phyloP scores from a whole-genome alignment of 257 asterid species.

The Penstemon newberryi region DNA sequence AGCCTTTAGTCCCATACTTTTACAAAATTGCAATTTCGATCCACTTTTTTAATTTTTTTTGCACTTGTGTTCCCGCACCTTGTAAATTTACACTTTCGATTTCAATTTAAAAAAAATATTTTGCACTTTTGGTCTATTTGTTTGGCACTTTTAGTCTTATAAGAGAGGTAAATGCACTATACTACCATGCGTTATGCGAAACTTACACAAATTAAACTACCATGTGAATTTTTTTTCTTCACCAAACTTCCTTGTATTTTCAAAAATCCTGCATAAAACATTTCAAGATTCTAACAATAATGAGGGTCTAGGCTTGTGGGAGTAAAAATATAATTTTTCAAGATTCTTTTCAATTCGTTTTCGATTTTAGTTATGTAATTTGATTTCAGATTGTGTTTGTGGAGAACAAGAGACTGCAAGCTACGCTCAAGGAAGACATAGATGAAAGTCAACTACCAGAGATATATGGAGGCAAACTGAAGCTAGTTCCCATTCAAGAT shows the following conservation, averaged over 20 bases:
- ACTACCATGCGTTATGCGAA: too few species aligned
- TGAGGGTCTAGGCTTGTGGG: too few species aligned
- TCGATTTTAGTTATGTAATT: background rate
- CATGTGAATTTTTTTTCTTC: too few species aligned
- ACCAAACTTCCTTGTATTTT: too few species aligned
- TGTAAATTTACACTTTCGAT: too few species aligned
- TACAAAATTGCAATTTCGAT: background rate
- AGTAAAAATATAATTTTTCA: too few species aligned
- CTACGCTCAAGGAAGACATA: constrained; percentile 56
- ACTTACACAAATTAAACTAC: too few species aligned
- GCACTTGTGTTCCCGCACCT: background rate
- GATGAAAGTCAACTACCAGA: constrained; percentile 77
- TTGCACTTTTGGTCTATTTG: background rate
- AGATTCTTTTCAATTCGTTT: too few species aligned
- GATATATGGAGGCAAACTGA: constrained; percentile 71
- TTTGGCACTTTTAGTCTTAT: too few species aligned
- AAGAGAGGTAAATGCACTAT: too few species aligned
- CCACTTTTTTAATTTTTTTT: background rate
- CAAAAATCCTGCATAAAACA: too few species aligned
- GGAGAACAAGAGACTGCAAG: constrained; percentile 49
- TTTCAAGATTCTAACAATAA: background rate
- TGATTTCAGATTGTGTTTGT: constrained; percentile 54
- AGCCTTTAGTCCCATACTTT: too few species aligned
- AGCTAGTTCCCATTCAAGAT: constrained; percentile 65
- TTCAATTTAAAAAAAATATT: background rate